Conservation (phyloP, 2,329 filamentous ascomycete genomes). For the Colletotrichum navitas region DNA sequence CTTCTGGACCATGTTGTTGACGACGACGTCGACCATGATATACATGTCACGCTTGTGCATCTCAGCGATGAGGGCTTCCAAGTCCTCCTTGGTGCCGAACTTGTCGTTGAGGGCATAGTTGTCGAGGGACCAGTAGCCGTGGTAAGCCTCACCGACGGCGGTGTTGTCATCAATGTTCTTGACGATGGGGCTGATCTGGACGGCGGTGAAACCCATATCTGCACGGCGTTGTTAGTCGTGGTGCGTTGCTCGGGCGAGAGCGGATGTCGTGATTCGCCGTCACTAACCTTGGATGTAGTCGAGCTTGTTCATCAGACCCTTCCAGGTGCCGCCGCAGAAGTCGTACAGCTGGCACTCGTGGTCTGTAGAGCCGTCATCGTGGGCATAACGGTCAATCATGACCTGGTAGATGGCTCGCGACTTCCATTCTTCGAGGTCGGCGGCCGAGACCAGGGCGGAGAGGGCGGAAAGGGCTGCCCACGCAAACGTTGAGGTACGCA, state of each 20-base stretch:
- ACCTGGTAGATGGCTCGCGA: conserved; percentile 60
- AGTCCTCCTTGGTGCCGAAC: conserved; percentile 63
- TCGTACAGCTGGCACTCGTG: conserved; percentile 53
- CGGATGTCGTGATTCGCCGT: neutral
- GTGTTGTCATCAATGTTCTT: conserved; percentile 50
- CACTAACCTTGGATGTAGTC: conserved; percentile 62
- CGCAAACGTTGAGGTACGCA: conserved; percentile 36
- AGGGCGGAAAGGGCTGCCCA: conserved; percentile 37
- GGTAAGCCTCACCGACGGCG: conserved; percentile 50
- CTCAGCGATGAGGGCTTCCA: conserved; percentile 59
- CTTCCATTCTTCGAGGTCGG: conserved; percentile 39
- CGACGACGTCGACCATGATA: conserved; percentile 68
- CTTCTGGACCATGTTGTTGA: conserved; percentile 61
- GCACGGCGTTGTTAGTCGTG: conserved; percentile 15
- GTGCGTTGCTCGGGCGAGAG: neutral
- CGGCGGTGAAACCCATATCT: conserved; percentile 51
- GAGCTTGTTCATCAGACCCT: conserved; percentile 61
- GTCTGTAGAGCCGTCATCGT: conserved; percentile 57
- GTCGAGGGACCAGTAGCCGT: conserved; percentile 57
- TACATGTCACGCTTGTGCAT: conserved; percentile 67
- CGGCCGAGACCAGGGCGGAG: conserved; percentile 25
- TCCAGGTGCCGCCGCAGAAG: conserved; percentile 66
- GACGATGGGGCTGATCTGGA: conserved; percentile 71
- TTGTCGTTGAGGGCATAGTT: conserved; percentile 59
- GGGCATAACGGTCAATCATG: conserved; percentile 58